Conservation (phyloP, 1,284 basidiomycete genomes). For the Apiotrichum gamsii region DNA sequence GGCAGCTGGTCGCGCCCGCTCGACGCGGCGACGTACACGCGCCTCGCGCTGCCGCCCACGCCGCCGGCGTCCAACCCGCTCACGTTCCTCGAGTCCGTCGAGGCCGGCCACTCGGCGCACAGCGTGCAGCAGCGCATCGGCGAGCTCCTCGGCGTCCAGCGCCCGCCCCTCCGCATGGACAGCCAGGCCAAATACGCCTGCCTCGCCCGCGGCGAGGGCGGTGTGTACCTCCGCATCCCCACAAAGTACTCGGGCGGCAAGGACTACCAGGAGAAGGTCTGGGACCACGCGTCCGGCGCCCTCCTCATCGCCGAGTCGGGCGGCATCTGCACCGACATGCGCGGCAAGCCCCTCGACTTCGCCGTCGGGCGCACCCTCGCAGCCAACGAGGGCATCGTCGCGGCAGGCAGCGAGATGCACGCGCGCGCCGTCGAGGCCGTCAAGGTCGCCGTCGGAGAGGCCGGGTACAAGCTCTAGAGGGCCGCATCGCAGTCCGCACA, state of each 20-base stretch:
- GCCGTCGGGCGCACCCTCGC: constrained; percentile 78
- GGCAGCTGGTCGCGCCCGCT: constrained; percentile 57
- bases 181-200: constrained; percentile 94
- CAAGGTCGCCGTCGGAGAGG: constrained; percentile 57
- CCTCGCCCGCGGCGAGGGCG: constrained; percentile 80
- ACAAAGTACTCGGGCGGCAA: constrained; percentile 57
- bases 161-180: constrained; percentile 77
- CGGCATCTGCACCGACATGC: constrained; percentile 75
- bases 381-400: constrained; percentile 82
- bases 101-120: constrained; percentile 86
- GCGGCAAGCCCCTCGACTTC: constrained; percentile 75
- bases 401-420: constrained; percentile 63
- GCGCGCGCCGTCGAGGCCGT: constrained; percentile 67
- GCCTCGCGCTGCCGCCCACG: constrained; percentile 32
- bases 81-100: constrained; percentile 81
- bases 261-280: constrained; percentile 82
- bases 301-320: constrained; percentile 85
- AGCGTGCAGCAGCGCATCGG: constrained; percentile 72
- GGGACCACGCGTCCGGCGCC: constrained; percentile 89
- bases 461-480: constrained; percentile 11
- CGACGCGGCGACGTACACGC: constrained; percentile 31
- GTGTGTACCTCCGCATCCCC: constrained; percentile 85
- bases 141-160: constrained; percentile 60
- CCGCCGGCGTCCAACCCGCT: constrained; percentile 42
- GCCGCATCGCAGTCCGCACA: too few species aligned